These are phyloP conservation scores for Cadophora malorum DNA, from an alignment of 2,329 filamentous ascomycete genomes.

Conservation along the genomic window DNA sequence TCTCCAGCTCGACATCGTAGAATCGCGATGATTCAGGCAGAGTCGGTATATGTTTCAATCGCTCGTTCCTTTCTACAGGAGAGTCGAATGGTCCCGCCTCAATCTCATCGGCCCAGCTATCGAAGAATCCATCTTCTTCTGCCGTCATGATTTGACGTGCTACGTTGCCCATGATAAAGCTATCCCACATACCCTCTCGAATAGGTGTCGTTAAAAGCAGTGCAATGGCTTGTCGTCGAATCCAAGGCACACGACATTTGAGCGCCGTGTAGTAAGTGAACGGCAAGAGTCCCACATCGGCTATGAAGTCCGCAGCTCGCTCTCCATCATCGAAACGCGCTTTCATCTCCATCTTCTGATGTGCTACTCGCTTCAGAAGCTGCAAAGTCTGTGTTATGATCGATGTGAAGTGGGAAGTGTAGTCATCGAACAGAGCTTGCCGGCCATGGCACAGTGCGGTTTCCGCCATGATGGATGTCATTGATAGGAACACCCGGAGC, in stretches of 20 bases:
- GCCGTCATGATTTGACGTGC: conserved; percentile 24
- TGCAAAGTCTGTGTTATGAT: conserved; percentile 13
- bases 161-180: conserved; percentile 25
- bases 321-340: neutral
- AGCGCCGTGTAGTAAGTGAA: conserved; percentile 63
- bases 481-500: conserved; percentile 1
- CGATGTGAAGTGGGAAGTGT: conserved; percentile 17
- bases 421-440: conserved; percentile 16
- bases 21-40: conserved; percentile 16
- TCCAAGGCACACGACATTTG: conserved; percentile 62
- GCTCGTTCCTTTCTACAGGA: conserved; percentile 4
- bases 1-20: conserved; percentile 16
- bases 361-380: neutral
- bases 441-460: neutral
- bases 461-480: conserved; percentile 16
- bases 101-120: neutral
- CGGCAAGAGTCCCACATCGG: conserved; percentile 12
- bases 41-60: neutral
- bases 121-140: conserved; percentile 24
- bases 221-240: conserved; percentile 64
- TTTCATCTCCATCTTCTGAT: neutral
- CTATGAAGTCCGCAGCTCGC: conserved; percentile 10
- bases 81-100: neutral
- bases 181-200: conserved; percentile 72
- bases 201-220: conserved; percentile 63